These are phyloP conservation scores for Globisporangium polare DNA, from an alignment of 352 stramenopile genomes.

Conservation along the genomic window DNA sequence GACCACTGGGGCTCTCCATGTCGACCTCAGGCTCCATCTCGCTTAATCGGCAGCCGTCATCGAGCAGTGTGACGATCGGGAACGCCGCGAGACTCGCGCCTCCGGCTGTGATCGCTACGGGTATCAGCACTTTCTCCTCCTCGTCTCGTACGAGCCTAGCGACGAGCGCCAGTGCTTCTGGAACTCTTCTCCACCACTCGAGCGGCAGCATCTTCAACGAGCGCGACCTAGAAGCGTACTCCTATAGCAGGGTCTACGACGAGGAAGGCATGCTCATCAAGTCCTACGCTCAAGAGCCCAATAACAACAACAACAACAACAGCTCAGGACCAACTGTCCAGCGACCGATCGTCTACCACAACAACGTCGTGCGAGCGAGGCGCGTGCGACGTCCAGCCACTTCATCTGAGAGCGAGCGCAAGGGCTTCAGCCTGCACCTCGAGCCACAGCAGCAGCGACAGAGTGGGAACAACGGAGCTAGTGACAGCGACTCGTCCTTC, in stretches of 20 bases:
- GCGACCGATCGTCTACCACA: not conserved
- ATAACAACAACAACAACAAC: conserved; percentile 1
- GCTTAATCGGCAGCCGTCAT: conserved; percentile 11
- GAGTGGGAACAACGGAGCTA: conserved; percentile 5
- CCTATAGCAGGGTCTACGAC: conserved; percentile 5
- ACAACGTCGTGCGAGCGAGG: not conserved
- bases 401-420: not conserved
- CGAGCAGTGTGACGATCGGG: not conserved
- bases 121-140: not conserved
- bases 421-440: not conserved
- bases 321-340: not conserved
- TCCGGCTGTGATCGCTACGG: not conserved
- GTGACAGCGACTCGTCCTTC: conserved; percentile 5
- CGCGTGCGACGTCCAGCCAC: not conserved
- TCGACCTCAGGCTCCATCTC: not conserved
- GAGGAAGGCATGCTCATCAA: conserved; percentile 14
- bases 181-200: not conserved
- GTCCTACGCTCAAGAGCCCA: conserved; percentile 8
- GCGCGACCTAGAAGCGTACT: not conserved
- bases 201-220: not conserved
- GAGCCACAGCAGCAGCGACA: conserved; percentile 5
- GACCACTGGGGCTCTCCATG: not conserved
- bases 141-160: conserved; percentile 1
- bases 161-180: not conserved
- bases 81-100: not conserved